Evolutionary conservation across 2,329 filamentous ascomycete species (phyloP).

Genomic region (Fusarium sp.): DNA sequence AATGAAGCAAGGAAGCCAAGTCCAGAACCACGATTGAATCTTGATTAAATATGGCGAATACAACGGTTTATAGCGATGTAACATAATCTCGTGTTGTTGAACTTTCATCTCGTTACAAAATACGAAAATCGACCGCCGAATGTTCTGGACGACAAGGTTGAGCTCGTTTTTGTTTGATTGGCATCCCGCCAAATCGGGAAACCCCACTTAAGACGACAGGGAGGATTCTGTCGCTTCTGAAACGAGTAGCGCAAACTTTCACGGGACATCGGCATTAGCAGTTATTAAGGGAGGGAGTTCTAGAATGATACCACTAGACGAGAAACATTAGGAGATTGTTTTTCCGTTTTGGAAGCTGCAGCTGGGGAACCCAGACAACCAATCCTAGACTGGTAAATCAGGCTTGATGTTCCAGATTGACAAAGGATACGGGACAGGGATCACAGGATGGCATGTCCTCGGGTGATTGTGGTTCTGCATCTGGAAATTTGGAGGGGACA

Average conservation of each 20-base stretch:
- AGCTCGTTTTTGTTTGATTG: constrained; percentile 1
- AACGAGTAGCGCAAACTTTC: constrained; percentile 7
- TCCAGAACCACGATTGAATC: background rate
- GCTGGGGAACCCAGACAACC: background rate
- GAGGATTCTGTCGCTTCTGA: background rate
- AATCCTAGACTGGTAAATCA: background rate
- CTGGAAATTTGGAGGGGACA: constrained; percentile 6
- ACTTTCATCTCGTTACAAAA: background rate
- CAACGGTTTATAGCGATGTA: background rate
- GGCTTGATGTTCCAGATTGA: background rate
- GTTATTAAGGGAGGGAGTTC: constrained; percentile 7
- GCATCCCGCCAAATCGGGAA: background rate
- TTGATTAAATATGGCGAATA: background rate
- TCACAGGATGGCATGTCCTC: background rate
- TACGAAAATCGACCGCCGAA: background rate
- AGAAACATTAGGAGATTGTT: background rate
- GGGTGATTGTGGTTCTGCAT: too few species aligned
- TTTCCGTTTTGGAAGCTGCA: background rate
- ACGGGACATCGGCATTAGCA: constrained; percentile 15
- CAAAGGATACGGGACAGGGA: background rate
- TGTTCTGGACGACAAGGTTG: background rate
- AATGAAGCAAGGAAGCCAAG: background rate
- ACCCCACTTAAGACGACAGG: background rate
- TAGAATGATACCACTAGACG: constrained; percentile 2
- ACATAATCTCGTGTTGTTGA: background rate